Evolutionary conservation across 768 basidiomycete genomes (phyloP).

Genomic region (Boletus pseudo-olivaceus): DNA sequence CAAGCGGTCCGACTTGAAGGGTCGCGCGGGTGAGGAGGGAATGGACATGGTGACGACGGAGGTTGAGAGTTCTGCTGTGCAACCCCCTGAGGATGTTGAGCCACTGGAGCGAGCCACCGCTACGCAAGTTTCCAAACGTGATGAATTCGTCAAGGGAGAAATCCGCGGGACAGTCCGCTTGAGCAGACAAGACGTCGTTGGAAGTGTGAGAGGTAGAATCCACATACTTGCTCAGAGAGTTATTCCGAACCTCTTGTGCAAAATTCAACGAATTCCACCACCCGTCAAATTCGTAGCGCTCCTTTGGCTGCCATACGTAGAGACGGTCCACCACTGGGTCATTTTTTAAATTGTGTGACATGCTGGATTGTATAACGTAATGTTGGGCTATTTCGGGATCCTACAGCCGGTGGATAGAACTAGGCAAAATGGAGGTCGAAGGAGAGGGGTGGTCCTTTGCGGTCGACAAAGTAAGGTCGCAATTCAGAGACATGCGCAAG

Average conservation of each 20-base stretch:
- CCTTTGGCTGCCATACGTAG: too few relatives aligned
- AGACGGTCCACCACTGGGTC: too few relatives aligned
- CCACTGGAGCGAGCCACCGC: not conserved
- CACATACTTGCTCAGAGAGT: constrained; percentile 16
- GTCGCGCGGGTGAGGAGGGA: too few relatives aligned
- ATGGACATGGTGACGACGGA: not conserved
- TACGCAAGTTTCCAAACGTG: not conserved
- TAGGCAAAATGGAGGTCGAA: not conserved
- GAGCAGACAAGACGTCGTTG: not conserved
- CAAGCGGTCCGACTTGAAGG: too few relatives aligned
- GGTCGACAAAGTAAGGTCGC: not conserved
- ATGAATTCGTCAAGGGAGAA: not conserved
- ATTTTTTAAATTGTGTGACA: too few relatives aligned
- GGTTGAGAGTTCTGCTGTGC: not conserved
- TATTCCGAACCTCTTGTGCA: too few relatives aligned
- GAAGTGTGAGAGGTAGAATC: not conserved
- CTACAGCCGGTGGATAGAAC: not conserved
- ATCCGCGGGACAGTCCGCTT: not conserved
- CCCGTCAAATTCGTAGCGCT: too few relatives aligned
- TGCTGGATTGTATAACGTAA: not conserved
- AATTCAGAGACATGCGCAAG: constrained; percentile 25
- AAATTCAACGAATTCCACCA: too few relatives aligned
- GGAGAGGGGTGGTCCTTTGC: not conserved
- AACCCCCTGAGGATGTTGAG: not conserved
- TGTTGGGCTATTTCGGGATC: too few relatives aligned